Percentiles rank a stretch among this genome's conserved stretches.
Evolutionary conservation across 495 filamentous ascomycete genomes (phyloP).

Genomic region (Penicillium egyptiacum): DNA sequence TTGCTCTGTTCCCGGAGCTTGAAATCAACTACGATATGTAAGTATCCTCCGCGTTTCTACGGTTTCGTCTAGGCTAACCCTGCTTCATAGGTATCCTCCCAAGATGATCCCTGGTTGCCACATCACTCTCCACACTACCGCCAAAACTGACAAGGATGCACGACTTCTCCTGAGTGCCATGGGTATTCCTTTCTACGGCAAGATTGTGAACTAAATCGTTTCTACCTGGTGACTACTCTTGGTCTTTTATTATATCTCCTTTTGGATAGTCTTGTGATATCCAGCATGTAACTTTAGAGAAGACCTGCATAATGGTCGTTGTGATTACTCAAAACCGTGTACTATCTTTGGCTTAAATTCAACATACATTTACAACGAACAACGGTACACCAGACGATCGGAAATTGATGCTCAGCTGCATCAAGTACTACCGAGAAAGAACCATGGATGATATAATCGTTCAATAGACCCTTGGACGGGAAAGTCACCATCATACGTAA

Average conservation of each 20-base stretch:
- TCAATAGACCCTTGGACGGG: not conserved
- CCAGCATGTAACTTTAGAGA: conserved; percentile 39
- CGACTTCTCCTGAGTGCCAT: conserved; percentile 76
- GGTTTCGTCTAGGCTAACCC: conserved; percentile 15
- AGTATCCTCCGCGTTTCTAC: conserved; percentile 37
- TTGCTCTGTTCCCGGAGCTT: conserved; percentile 86
- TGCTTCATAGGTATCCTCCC: conserved; percentile 63
- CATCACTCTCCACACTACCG: conserved; percentile 82
- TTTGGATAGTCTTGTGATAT: conserved; percentile 20
- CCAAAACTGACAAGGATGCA: conserved; percentile 88
- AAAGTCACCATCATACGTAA: conserved; percentile 15
- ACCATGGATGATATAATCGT: conserved; percentile 1
- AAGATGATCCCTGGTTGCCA: conserved; percentile 93
- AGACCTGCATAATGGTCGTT: conserved; percentile 32
- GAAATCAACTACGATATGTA: conserved; percentile 88
- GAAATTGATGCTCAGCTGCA: conserved; percentile 3
- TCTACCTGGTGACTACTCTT: not conserved
- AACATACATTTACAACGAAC: conserved; percentile 20
- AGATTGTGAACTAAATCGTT: conserved; percentile 51
- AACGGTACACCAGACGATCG: conserved; percentile 4
- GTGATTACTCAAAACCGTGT: conserved; percentile 29
- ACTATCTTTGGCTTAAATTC: conserved; percentile 26
- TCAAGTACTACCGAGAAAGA: conserved; percentile 4
- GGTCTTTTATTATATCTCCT: conserved; percentile 13
- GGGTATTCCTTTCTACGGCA: conserved; percentile 80